These are phyloP conservation scores for Closterium sp. DNA, from an alignment of 139 green algal genomes.

Conservation along the genomic window DNA sequence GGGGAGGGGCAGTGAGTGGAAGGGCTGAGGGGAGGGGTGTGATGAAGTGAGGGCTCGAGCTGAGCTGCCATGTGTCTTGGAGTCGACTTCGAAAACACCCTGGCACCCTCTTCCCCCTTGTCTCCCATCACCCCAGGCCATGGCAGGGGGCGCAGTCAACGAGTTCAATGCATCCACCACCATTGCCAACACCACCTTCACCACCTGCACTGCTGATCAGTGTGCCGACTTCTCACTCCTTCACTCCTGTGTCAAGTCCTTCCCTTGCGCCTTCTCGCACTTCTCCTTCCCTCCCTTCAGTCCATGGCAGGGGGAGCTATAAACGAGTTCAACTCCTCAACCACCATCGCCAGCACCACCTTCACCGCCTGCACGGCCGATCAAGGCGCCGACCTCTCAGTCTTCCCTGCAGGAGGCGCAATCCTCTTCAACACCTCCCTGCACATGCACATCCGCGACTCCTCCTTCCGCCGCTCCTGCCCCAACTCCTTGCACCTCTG, in stretches of 20 bases:
- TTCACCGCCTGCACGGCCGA: background rate
- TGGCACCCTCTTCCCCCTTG: too few relatives aligned
- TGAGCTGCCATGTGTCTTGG: too few relatives aligned
- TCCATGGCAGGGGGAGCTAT: background rate
- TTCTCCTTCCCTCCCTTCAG: background rate
- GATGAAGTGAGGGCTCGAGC: too few relatives aligned
- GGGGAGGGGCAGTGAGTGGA: too few relatives aligned
- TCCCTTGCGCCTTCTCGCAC: too few relatives aligned
- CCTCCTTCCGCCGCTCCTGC: background rate
- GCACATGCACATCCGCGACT: background rate
- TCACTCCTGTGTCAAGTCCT: too few relatives aligned
- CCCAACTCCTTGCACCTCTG: too few relatives aligned
- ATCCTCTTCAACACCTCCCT: background rate
- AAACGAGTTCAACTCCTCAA: background rate
- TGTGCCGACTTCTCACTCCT: too few relatives aligned
- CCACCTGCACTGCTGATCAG: too few relatives aligned
- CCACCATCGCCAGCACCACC: background rate
- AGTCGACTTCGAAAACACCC: too few relatives aligned
- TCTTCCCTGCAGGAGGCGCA: background rate
- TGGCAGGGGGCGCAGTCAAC: background rate
- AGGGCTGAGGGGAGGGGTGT: too few relatives aligned
- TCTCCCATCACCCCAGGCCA: background rate
- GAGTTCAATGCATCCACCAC: background rate
- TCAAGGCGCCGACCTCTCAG: background rate
- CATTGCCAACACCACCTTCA: background rate